phyloP scores from a whole-genome alignment of 2,329 filamentous ascomycete genomes.

The Dryadomyces quercivorus region DNA sequence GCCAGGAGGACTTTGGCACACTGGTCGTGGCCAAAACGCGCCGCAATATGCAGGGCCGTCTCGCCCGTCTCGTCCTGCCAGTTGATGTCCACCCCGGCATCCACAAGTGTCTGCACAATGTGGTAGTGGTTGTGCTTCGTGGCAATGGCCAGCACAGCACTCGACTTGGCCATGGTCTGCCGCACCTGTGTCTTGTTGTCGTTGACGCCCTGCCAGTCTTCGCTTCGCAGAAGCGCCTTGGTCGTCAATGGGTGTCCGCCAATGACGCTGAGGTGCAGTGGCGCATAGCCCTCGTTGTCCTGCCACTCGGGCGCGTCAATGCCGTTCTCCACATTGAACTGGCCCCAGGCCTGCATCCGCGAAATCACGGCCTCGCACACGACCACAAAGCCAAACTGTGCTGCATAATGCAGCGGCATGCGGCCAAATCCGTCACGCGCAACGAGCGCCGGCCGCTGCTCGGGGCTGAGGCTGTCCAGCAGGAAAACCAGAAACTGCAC shows the following conservation, averaged over 20 bases:
- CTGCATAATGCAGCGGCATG: slow-evolving; percentile 81
- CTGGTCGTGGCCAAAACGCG: slow-evolving; percentile 71
- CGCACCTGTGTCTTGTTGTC: slow-evolving; percentile 52
- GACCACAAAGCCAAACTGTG: slow-evolving; percentile 88
- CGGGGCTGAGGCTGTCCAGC: slow-evolving; percentile 54
- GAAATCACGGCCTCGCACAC: slow-evolving; percentile 80
- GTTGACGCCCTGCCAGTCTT: slow-evolving; percentile 58
- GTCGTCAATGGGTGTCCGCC: slow-evolving; percentile 84
- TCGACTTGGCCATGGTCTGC: slow-evolving; percentile 66
- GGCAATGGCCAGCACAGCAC: slow-evolving; percentile 75
- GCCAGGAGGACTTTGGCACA: slow-evolving; percentile 68
- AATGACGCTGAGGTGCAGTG: slow-evolving; percentile 83
- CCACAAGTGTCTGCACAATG: slow-evolving; percentile 78
- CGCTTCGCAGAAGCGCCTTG: slow-evolving; percentile 64
- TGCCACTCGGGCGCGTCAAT: slow-evolving; percentile 87
- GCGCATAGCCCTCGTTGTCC: slow-evolving; percentile 81
- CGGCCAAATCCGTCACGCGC: slow-evolving; percentile 69
- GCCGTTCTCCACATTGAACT: slow-evolving; percentile 72
- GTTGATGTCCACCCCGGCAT: slow-evolving; percentile 86
- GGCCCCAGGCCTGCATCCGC: slow-evolving; percentile 77
- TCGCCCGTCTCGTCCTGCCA: slow-evolving; percentile 85
- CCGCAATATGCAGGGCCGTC: slow-evolving; percentile 83
- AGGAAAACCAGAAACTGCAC: slow-evolving; percentile 53
- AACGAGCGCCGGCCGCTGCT: slow-evolving; percentile 56
- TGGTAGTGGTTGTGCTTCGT: slow-evolving; percentile 75